phyloP scores from a whole-genome alignment of 257 asterid genomes.

The Solanum paucissectum region DNA sequence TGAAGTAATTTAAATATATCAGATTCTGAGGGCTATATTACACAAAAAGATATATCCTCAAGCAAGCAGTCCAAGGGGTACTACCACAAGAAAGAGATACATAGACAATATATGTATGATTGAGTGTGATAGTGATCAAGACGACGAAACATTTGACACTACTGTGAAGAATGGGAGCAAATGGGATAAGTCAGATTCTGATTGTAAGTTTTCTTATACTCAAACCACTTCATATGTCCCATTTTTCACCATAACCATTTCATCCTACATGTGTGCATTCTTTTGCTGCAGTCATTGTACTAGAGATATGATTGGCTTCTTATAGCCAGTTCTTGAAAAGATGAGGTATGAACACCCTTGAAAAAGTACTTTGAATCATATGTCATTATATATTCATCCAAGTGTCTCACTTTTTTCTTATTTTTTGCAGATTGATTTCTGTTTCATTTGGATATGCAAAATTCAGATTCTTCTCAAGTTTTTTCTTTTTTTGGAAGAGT shows the following conservation, averaged over 20 bases:
- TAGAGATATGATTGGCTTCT: conserved; percentile 46
- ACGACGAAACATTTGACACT: background rate
- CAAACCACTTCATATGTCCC: background rate
- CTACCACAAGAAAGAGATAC: conserved; percentile 22
- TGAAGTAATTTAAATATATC: background rate
- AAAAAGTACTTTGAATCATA: background rate
- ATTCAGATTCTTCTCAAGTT: background rate
- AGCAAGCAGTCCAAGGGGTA: conserved; percentile 21
- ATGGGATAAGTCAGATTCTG: conserved; percentile 87
- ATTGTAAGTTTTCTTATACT: conserved; percentile 38
- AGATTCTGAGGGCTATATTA: conserved; percentile 62
- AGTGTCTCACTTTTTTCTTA: background rate
- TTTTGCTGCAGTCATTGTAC: conserved; percentile 56
- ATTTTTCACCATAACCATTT: background rate
- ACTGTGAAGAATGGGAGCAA: conserved; percentile 26
- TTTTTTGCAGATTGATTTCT: background rate
- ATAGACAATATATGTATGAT: conserved; percentile 19
- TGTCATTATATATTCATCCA: background rate
- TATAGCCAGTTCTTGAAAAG: background rate
- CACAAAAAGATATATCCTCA: conserved; percentile 64
- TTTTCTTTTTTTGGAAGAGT: background rate
- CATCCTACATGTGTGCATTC: background rate
- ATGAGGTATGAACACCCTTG: conserved; percentile 14
- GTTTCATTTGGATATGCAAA: background rate
- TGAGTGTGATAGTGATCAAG: conserved; percentile 8